Conservation (phyloP, 2,329 filamentous ascomycete species). For the Thelonectria rubi region DNA sequence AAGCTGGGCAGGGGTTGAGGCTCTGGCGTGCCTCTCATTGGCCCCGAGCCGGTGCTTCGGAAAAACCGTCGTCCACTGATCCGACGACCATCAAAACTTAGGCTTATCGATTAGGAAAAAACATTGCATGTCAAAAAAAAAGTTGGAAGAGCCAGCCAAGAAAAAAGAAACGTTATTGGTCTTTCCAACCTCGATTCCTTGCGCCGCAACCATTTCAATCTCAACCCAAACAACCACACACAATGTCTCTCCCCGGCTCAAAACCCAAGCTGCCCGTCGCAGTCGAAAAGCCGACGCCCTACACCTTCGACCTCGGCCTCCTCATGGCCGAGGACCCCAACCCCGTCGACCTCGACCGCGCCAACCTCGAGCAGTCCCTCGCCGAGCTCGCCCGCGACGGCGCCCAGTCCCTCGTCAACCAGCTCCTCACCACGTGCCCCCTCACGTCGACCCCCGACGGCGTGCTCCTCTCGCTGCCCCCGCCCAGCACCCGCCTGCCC, state of each 20-base stretch:
- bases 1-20: conserved; percentile 7
- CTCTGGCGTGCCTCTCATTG: conserved; percentile 28
- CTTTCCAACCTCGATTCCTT: neutral
- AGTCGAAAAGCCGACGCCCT: conserved; percentile 85
- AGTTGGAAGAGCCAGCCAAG: conserved; percentile 29
- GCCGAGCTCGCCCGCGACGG: conserved; percentile 83
- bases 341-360: conserved; percentile 69
- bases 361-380: conserved; percentile 72
- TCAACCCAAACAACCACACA: conserved; percentile 5
- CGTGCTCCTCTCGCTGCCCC: conserved; percentile 82
- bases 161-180: conserved; percentile 18
- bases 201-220: neutral
- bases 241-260: conserved; percentile 50
- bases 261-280: conserved; percentile 66
- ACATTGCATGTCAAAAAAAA: conserved; percentile 39
- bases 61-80: conserved; percentile 41
- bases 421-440: conserved; percentile 88
- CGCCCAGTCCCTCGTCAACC: conserved; percentile 91
- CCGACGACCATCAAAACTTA: conserved; percentile 32
- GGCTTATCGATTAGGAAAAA: conserved; percentile 42
- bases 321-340: conserved; percentile 89
- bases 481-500: conserved; percentile 75
- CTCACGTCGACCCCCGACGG: conserved; percentile 74
- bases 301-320: conserved; percentile 91
- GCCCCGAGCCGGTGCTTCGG: conserved; percentile 22